Conservation (phyloP, 306 rosid species). For the Malus sieversii region DNA sequence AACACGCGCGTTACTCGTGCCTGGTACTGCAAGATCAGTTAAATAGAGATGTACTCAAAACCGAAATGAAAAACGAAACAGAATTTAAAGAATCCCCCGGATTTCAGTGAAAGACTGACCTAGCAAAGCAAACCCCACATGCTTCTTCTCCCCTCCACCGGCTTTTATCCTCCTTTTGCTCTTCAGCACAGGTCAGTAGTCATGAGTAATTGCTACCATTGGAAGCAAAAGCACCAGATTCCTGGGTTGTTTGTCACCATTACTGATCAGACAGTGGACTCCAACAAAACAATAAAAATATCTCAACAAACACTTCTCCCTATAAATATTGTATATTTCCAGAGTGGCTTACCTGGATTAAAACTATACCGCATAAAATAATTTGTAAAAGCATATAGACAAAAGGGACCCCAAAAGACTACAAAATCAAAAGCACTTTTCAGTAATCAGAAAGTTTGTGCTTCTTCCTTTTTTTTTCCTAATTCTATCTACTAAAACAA, state of each 20-base stretch:
- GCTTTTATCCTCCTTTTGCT: conserved; percentile 23
- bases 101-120: conserved; percentile 60
- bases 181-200: conserved; percentile 18
- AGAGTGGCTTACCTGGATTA: conserved; percentile 35
- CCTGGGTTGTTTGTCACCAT: conserved; percentile 64
- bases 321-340: conserved; percentile 20
- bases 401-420: conserved; percentile 3
- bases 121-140: conserved; percentile 50
- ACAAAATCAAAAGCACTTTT: background rate
- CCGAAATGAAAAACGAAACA: conserved; percentile 12
- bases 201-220: conserved; percentile 4
- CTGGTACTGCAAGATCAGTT: conserved; percentile 34
- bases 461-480: background rate
- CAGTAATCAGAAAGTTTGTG: background rate
- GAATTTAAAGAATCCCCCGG: conserved; percentile 36
- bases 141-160: conserved; percentile 28
- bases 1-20: conserved; percentile 29
- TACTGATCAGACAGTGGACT: conserved; percentile 25
- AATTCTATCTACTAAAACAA: background rate
- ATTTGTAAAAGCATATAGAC: background rate
- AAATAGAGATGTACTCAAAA: conserved; percentile 21
- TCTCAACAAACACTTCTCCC: conserved; percentile 22
- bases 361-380: conserved; percentile 15
- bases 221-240: conserved; percentile 59
- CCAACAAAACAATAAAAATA: conserved; percentile 32